These are phyloP conservation scores for Chlorella sp. DNA, from an alignment of 139 green algal species.

Conservation along the genomic window DNA sequence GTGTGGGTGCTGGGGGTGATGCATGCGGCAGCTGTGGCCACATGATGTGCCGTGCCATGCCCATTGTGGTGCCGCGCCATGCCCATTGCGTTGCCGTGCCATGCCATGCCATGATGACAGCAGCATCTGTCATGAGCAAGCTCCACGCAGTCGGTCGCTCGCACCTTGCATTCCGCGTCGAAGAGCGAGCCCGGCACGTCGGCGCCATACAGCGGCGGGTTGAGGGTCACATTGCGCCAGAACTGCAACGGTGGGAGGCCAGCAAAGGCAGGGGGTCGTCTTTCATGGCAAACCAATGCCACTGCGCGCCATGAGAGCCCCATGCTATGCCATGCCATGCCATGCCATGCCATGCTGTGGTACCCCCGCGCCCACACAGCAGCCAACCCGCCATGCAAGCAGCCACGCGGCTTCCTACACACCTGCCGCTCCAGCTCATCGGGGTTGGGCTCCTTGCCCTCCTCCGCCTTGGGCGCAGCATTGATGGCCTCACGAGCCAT, in stretches of 20 bases:
- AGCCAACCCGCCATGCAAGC: no score
- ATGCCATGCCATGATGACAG: background rate
- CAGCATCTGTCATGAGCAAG: background rate
- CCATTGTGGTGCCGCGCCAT: no score
- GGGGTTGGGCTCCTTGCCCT: slow-evolving; percentile 18
- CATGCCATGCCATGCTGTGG: no score
- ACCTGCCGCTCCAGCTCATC: slow-evolving; percentile 72
- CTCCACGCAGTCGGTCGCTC: no score
- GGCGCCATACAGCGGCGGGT: slow-evolving; percentile 85
- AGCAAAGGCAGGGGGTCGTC: no score
- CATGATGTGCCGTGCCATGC: no score
- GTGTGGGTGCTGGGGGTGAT: no score
- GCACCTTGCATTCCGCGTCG: slow-evolving; percentile 61
- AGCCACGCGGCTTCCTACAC: slow-evolving; percentile 42
- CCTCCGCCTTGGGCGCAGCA: slow-evolving; percentile 11
- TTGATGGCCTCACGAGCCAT: slow-evolving; percentile 29
- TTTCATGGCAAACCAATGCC: no score
- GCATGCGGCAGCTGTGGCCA: background rate
- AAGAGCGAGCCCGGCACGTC: slow-evolving; percentile 81
- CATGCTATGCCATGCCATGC: no score
- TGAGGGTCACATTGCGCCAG: slow-evolving; percentile 35
- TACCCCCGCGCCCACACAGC: no score
- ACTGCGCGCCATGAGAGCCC: no score
- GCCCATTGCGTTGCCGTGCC: no score
- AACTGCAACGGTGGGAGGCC: background rate